Evolutionary conservation across 1,284 basidiomycete genomes (phyloP).

Genomic region (Ganoderma boninense): DNA sequence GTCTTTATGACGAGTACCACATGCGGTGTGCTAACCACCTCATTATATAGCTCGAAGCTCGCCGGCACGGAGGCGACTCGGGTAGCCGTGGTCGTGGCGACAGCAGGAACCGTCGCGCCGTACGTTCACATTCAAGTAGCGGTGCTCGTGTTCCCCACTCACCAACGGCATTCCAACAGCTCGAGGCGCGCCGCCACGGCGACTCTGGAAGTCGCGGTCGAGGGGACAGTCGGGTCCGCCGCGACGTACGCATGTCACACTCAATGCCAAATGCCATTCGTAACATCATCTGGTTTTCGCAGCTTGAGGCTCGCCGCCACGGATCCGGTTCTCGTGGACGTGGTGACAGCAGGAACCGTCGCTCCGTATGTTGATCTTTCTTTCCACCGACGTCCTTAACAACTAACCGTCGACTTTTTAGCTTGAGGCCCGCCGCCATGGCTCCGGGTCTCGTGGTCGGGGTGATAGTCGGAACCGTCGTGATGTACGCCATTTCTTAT

Average conservation of each 20-base stretch:
- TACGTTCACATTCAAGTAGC: background rate
- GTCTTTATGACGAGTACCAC: background rate
- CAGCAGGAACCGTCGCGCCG: constrained; percentile 15
- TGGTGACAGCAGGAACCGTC: constrained; percentile 14
- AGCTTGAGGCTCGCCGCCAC: constrained; percentile 18
- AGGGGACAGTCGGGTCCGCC: constrained; percentile 19
- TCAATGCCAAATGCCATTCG: background rate
- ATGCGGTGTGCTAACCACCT: background rate
- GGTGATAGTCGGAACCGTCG: constrained; percentile 22
- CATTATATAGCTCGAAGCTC: constrained; percentile 6
- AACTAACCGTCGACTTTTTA: background rate
- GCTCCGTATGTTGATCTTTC: background rate
- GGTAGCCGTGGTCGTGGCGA: constrained; percentile 25
- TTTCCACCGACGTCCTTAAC: no score
- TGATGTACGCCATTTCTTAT: constrained; percentile 8
- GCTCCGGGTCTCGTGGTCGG: constrained; percentile 22
- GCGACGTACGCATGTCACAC: background rate
- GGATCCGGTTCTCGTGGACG: constrained; percentile 14
- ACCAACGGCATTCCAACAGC: background rate
- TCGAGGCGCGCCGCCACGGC: constrained; percentile 23
- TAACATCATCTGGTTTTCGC: background rate
- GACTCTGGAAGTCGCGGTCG: constrained; percentile 33
- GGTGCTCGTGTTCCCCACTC: background rate
- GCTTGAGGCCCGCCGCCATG: constrained; percentile 23
- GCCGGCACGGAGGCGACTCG: constrained; percentile 19